Base-by-base conservation (phyloP, 371 early-diverging fungal genomes). In the Lichtheimia hyalospora region DNA sequence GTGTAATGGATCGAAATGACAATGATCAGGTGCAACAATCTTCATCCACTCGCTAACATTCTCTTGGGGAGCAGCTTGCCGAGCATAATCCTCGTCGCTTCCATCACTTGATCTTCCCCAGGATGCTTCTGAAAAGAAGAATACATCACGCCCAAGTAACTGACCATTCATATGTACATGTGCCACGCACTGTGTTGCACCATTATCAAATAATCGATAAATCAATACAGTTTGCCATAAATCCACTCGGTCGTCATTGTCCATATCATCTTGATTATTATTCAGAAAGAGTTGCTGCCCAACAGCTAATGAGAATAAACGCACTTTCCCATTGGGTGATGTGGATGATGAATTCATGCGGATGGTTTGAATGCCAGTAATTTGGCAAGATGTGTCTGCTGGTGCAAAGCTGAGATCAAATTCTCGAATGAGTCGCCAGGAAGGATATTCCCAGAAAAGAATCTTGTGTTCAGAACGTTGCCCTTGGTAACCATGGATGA, bases 381-480 rank as follows among this genome's bases (percentile, higher is more conserved):
- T 63, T 49, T 73, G 77, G 49, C 69, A 77, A 8, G 65, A 66
- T 43, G 67, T 60, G 14, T 66, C 63, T 3, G 58, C 61, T 3
- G 66, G 69, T 3, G 56, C 54, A 54, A 67, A 65, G 44, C 54
- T 59, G 28, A 70, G 43, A 21, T 65, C 69, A 52, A 71, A 67
- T 52, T 73, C 69, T 14, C 69, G 58, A 0, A 73, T 41, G 3
- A 76, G 56, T 18, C 58, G 51, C 69, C 69, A 76, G 6, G 64
- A 63, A 7, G 77, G 77, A 55, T 76, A 76, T 40, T 62, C 55
- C 64, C 69, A 69, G 39, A 76, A 76, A 5, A 73, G 57, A 13
- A 76, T 67, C 52, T 69, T 70, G 58, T 71, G 71, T 40, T 68
- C 69, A 5, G 71, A 71, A 10, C 58, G 62, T 43, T 59, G 58